Percentiles rank a stretch among this genome's conserved stretches.
phyloP scores from a whole-genome alignment of 306 rosid species.

The Cucumis hystrix region DNA sequence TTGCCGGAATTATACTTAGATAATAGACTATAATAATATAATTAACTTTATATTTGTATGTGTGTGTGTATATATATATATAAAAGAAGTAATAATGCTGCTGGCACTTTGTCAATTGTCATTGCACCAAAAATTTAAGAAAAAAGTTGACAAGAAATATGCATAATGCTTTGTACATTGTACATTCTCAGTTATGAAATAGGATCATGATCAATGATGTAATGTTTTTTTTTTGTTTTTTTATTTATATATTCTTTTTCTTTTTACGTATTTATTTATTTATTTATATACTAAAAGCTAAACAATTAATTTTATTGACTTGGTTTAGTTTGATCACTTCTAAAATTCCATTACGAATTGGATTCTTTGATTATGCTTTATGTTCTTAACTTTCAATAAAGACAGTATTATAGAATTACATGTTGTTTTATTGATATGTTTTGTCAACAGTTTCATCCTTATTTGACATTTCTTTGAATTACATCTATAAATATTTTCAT shows the following conservation, averaged over 20 bases:
- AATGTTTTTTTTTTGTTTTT: conserved; percentile 11
- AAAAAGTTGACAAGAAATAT: neutral
- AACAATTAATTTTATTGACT: neutral
- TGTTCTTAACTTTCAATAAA: neutral
- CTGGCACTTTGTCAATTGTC: conserved; percentile 1
- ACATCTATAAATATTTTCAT: too few relatives aligned
- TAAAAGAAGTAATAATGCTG: neutral
- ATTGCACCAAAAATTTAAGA: neutral
- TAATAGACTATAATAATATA: neutral
- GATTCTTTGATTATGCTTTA: neutral
- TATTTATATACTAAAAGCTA: neutral
- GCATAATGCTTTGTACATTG: conserved; percentile 56
- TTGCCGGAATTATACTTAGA: conserved; percentile 13
- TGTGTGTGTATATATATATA: neutral
- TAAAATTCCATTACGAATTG: neutral
- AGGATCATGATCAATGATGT: conserved; percentile 41
- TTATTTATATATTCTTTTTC: neutral
- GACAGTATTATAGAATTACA: neutral
- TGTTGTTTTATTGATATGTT: neutral
- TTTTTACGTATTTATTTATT: neutral
- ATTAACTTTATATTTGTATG: neutral
- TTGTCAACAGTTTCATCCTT: too few relatives aligned
- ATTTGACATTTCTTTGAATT: too few relatives aligned
- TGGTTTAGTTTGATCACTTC: neutral
- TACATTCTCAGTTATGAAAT: conserved; percentile 19